phyloP scores from a whole-genome alignment of 371 early-diverging fungal genomes.

The Funneliformis caledonium region DNA sequence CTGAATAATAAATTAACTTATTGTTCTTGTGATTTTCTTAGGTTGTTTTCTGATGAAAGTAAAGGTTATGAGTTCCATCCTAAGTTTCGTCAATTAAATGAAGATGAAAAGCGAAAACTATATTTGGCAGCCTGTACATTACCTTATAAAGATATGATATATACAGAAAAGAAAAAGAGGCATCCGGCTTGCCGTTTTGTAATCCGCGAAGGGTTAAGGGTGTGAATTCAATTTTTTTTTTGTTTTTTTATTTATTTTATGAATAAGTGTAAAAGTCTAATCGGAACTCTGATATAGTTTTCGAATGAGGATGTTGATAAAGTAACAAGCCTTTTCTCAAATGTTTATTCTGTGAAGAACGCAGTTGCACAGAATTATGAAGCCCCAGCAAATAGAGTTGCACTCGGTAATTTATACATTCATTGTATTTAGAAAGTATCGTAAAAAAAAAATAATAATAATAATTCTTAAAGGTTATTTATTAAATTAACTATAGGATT shows the following conservation, averaged over 20 bases:
- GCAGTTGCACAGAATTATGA: constrained; percentile 44
- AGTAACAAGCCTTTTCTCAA: background rate
- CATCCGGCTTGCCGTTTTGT: constrained; percentile 45
- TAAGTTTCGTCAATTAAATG: constrained; percentile 43
- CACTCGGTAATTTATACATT: constrained; percentile 47
- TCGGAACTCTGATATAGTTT: constrained; percentile 42
- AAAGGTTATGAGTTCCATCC: constrained; percentile 33
- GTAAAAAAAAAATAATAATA: background rate
- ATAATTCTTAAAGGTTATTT: constrained; percentile 16
- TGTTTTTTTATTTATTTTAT: constrained; percentile 46
- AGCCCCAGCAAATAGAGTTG: constrained; percentile 42
- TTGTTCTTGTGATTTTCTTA: constrained; percentile 38
- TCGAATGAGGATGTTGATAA: constrained; percentile 28
- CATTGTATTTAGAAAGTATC: background rate
- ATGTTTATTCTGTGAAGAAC: constrained; percentile 29
- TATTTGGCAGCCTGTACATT: constrained; percentile 41
- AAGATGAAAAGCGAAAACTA: constrained; percentile 38
- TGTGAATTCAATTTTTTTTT: constrained; percentile 19
- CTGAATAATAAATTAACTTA: background rate
- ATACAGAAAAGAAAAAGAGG: constrained; percentile 43
- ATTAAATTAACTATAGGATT: constrained; percentile 48
- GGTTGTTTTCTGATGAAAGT: constrained; percentile 23
- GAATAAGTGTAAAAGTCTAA: constrained; percentile 45
- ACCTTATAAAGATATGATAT: constrained; percentile 45
- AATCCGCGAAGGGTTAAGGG: constrained; percentile 48